Evolutionary conservation across 2,329 filamentous ascomycete species (phyloP).

Genomic region (Ceratocystis harringtonii): DNA sequence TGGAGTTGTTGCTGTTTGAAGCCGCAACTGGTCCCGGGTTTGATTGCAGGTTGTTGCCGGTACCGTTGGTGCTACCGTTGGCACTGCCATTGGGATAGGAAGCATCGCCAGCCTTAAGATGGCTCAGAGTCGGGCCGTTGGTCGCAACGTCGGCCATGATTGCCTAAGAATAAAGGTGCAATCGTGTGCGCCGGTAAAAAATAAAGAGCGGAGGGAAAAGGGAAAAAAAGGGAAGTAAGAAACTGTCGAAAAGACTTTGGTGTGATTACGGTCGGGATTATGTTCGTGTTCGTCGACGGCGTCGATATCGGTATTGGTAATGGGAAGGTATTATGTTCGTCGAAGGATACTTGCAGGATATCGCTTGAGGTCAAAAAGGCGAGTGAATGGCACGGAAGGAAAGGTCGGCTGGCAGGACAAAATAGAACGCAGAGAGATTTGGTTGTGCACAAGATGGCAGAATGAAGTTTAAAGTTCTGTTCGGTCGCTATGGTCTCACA

Average conservation of each 20-base stretch:
- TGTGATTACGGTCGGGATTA: not conserved
- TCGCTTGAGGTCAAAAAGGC: not conserved
- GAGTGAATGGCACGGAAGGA: not conserved
- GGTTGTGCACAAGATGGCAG: not conserved
- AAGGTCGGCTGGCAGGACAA: not conserved
- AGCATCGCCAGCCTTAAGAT: not conserved
- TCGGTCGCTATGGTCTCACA: constrained; percentile 1
- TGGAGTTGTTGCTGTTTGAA: not conserved
- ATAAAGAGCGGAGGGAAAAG: not conserved
- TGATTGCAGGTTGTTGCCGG: not conserved
- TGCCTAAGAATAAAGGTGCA: not conserved
- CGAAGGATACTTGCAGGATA: not conserved
- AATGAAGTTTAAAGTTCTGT: not conserved
- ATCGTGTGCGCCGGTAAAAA: not conserved
- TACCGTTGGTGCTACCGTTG: not conserved
- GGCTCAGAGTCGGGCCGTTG: constrained; percentile 7
- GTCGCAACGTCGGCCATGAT: constrained; percentile 11
- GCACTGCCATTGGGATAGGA: not conserved
- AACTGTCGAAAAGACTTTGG: not conserved
- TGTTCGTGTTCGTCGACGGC: not conserved
- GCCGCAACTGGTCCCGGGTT: not conserved
- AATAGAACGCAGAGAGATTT: not conserved
- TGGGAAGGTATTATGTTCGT: not conserved
- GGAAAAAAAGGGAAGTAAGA: not conserved
- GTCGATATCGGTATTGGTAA: not conserved